Evolutionary conservation across 805 yeast genomes (phyloP).

Genomic region (Candida morakotiae): DNA sequence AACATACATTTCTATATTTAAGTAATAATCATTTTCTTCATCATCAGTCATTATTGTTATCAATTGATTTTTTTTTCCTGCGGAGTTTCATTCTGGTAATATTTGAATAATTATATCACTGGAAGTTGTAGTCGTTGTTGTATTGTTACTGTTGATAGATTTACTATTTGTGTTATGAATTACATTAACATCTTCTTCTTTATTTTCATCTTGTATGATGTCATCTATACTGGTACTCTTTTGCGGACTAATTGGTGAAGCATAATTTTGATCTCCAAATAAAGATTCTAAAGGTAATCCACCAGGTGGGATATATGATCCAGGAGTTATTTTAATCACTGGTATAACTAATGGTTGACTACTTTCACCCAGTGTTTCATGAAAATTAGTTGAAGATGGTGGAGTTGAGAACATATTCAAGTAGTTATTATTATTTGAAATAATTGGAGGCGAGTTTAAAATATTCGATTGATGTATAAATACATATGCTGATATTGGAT

Average conservation of each 20-base stretch:
- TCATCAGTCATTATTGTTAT: too few species aligned
- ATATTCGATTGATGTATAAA: conserved; percentile 3
- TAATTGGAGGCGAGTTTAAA: neutral
- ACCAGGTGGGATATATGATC: conserved; percentile 23
- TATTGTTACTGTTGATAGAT: neutral
- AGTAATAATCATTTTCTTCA: neutral
- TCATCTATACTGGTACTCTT: neutral
- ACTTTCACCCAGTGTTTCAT: too few species aligned
- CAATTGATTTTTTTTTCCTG: neutral
- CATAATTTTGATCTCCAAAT: neutral
- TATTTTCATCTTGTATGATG: neutral
- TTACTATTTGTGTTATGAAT: neutral
- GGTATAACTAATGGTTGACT: conserved; percentile 5
- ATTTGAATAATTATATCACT: conserved; percentile 8
- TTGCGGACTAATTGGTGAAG: neutral
- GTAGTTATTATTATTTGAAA: neutral
- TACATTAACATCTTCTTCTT: neutral
- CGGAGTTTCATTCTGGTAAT: conserved; percentile 5
- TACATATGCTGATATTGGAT: conserved; percentile 6
- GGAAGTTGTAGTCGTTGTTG: conserved; percentile 4
- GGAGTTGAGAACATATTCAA: neutral
- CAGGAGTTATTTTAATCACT: conserved; percentile 20
- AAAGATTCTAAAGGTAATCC: conserved; percentile 20
- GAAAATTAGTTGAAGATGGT: conserved; percentile 1
- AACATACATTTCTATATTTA: conserved; percentile 5